phyloP scores from a whole-genome alignment of 1,139 yeast genomes.

The Candida buenavistaensis region DNA sequence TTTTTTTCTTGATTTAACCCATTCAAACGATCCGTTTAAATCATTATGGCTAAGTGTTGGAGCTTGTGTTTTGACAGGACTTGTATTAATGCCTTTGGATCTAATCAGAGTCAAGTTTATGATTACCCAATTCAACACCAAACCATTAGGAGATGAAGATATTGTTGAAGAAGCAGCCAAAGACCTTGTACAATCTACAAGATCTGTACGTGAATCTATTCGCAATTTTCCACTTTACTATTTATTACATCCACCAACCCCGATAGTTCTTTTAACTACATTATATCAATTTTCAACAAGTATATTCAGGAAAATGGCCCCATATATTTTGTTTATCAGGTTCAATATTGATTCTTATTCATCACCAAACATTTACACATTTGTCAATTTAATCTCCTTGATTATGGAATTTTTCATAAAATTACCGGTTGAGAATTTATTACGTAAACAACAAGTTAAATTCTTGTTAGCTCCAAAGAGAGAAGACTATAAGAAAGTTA shows the following conservation, averaged over 20 bases:
- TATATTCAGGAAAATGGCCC: constrained; percentile 68
- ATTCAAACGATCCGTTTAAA: constrained; percentile 72
- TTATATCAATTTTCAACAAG: constrained; percentile 64
- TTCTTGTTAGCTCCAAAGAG: constrained; percentile 51
- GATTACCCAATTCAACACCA: constrained; percentile 51
- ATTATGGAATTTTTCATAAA: constrained; percentile 69
- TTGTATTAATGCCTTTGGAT: constrained; percentile 81
- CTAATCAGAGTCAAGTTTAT: constrained; percentile 75
- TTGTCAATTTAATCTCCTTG: constrained; percentile 56
- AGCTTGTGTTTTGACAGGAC: constrained; percentile 73
- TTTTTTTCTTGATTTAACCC: constrained; percentile 77
- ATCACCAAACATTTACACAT: constrained; percentile 58
- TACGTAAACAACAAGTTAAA: constrained; percentile 79
- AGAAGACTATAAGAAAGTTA: constrained; percentile 34
- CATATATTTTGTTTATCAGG: constrained; percentile 64
- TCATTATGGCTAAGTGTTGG: constrained; percentile 67
- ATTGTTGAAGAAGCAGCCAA: constrained; percentile 9
- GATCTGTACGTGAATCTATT: constrained; percentile 42
- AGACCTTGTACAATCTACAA: constrained; percentile 19
- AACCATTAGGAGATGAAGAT: constrained; percentile 10
- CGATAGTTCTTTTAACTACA: constrained; percentile 52
- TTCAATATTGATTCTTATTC: constrained; percentile 70
- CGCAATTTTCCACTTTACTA: constrained; percentile 39
- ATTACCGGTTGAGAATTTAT: constrained; percentile 83
- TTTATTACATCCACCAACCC: constrained; percentile 56